These are phyloP conservation scores for Podila minutissima DNA, from an alignment of 192 early-diverging fungal species.

Conservation along the genomic window DNA sequence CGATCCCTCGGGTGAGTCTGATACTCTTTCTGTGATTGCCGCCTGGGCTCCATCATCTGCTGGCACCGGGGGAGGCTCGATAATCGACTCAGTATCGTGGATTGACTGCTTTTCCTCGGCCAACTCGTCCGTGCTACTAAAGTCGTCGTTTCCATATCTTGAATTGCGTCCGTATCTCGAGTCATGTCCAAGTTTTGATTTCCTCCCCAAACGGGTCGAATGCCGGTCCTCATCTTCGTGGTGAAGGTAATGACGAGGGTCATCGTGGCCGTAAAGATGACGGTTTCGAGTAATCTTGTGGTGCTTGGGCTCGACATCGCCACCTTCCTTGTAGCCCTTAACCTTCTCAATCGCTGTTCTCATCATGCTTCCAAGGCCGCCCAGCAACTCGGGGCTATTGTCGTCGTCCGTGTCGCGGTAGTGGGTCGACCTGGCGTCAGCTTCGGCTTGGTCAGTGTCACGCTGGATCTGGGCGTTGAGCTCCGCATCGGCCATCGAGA, in stretches of 20 bases:
- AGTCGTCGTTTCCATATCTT: not conserved
- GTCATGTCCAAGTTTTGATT: too few relatives aligned
- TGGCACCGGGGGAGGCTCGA: slow-evolving; percentile 8
- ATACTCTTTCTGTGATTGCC: not conserved
- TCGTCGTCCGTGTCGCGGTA: not conserved
- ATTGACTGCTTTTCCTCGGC: not conserved
- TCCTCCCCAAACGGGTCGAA: not conserved
- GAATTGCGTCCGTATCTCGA: too few relatives aligned
- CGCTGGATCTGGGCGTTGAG: slow-evolving; percentile 11
- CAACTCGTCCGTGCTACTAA: not conserved
- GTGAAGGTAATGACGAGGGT: not conserved
- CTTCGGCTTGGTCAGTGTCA: slow-evolving; percentile 23
- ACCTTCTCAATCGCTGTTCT: slow-evolving; percentile 11
- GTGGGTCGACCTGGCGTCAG: not conserved
- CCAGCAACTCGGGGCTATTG: slow-evolving; percentile 10
- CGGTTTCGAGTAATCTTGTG: slow-evolving; percentile 13
- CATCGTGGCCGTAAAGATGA: not conserved
- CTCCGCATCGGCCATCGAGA: slow-evolving; percentile 13
- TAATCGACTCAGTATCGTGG: slow-evolving; percentile 13
- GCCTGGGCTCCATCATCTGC: not conserved
- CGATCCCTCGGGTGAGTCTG: not conserved
- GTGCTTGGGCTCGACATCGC: slow-evolving; percentile 23
- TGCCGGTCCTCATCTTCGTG: slow-evolving; percentile 4
- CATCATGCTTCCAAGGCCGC: slow-evolving; percentile 23
- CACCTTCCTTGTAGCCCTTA: slow-evolving; percentile 21